A percentile compares a stretch with the other conserved stretches of the same genome.
Evolutionary conservation across 192 early-diverging fungal genomes (phyloP).

Genomic region (Coemansia sp.): DNA sequence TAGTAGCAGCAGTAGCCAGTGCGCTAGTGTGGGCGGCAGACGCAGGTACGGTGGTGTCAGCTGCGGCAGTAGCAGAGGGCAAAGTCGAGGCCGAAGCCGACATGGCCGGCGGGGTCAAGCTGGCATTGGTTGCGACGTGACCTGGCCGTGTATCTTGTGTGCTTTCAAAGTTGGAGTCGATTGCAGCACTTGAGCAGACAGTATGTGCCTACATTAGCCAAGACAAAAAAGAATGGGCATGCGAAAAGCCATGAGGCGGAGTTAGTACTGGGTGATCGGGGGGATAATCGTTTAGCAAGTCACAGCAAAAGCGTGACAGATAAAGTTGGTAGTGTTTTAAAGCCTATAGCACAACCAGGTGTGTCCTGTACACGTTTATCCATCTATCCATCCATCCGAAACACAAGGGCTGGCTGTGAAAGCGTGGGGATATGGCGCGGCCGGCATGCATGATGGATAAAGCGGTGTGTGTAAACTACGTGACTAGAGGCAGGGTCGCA

Average conservation of each 20-base stretch:
- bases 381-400: neutral
- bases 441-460: neutral
- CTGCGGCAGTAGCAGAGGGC: slow-evolving; percentile 1
- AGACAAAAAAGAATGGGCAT: neutral
- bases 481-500: neutral
- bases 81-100: neutral
- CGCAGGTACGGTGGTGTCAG: slow-evolving; percentile 5
- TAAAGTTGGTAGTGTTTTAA: neutral
- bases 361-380: neutral
- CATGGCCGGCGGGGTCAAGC: neutral
- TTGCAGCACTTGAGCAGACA: neutral
- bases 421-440: neutral
- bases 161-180: neutral
- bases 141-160: neutral
- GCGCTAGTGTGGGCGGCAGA: slow-evolving; percentile 10
- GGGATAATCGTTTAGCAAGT: slow-evolving; percentile 1
- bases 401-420: neutral
- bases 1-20: slow-evolving; percentile 24
- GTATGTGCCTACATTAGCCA: neutral
- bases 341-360: neutral
- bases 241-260: slow-evolving; percentile 7
- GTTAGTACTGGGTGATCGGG: neutral
- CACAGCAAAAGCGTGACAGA: neutral
- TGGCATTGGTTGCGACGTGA: neutral
- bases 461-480: neutral